Conservation (phyloP, 495 filamentous ascomycete species). For the Penicillium desertorum region DNA sequence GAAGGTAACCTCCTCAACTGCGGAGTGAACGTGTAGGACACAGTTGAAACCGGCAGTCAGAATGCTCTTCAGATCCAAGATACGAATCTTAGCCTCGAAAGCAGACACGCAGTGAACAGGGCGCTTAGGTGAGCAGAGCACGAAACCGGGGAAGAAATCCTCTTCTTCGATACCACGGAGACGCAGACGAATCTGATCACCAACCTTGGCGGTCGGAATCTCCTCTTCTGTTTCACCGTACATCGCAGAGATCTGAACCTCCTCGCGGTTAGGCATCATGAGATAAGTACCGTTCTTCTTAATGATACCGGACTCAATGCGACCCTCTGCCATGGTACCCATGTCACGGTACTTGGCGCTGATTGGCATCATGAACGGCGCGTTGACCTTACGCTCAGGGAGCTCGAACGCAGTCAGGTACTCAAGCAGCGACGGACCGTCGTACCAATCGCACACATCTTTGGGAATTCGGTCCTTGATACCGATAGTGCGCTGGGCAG, state of each 20-base stretch:
- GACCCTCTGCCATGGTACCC: conserved; percentile 96
- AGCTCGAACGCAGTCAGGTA: conserved; percentile 88
- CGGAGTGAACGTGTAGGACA: conserved; percentile 85
- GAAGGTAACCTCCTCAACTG: conserved; percentile 94
- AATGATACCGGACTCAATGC: conserved; percentile 89
- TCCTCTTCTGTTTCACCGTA: conserved; percentile 98
- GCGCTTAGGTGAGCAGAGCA: conserved; percentile 88
- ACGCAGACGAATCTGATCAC: conserved; percentile 91
- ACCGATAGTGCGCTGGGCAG: conserved; percentile 77
- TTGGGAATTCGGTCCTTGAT: conserved; percentile 86
- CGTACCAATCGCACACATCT: conserved; percentile 76
- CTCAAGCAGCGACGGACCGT: conserved; percentile 91
- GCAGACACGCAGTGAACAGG: conserved; percentile 84
- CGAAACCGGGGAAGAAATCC: conserved; percentile 95
- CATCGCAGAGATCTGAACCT: conserved; percentile 73
- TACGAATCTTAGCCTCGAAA: conserved; percentile 95
- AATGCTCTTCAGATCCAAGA: conserved; percentile 94
- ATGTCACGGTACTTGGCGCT: conserved; percentile 94
- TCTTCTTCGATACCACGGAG: conserved; percentile 96
- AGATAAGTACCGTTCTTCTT: conserved; percentile 79
- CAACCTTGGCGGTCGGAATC: conserved; percentile 71
- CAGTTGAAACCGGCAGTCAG: conserved; percentile 87
- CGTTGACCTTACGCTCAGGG: conserved; percentile 92
- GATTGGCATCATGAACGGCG: conserved; percentile 99
- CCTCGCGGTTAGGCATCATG: conserved; percentile 93